Evolutionary conservation across 805 yeast species (phyloP).

Genomic region (Sugiyamaella marilandica): DNA sequence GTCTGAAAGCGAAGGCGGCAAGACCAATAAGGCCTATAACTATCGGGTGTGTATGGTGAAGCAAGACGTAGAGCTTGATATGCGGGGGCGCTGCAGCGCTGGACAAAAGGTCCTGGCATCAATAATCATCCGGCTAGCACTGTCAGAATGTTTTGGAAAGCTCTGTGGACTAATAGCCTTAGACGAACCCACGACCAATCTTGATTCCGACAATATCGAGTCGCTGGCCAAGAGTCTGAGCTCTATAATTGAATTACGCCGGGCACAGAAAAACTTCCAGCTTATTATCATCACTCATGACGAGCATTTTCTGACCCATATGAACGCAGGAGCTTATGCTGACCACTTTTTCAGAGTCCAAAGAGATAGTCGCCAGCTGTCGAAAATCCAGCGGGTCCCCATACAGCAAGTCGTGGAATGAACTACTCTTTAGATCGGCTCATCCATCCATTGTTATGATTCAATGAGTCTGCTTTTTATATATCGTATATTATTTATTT

Average conservation of each 20-base stretch:
- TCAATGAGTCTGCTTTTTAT: too few relatives aligned
- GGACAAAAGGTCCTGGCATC: constrained; percentile 95
- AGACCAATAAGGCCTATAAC: constrained; percentile 66
- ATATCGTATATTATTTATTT: not conserved
- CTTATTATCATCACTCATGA: constrained; percentile 95
- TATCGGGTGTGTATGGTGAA: constrained; percentile 94
- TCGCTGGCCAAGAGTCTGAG: constrained; percentile 78
- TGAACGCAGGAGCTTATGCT: constrained; percentile 80
- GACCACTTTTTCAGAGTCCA: constrained; percentile 81
- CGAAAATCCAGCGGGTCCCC: constrained; percentile 57
- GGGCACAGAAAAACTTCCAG: constrained; percentile 82
- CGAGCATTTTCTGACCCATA: constrained; percentile 77
- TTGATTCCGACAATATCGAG: constrained; percentile 84
- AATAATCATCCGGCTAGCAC: constrained; percentile 81
- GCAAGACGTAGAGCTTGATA: constrained; percentile 85
- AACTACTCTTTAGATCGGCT: not conserved
- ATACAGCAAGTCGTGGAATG: constrained; percentile 21
- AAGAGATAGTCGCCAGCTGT: constrained; percentile 76
- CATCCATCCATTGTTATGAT: too few relatives aligned
- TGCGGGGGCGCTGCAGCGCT: constrained; percentile 98
- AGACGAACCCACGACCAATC: constrained; percentile 96
- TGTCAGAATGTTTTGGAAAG: constrained; percentile 92
- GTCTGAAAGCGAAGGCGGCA: constrained; percentile 60
- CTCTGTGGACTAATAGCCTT: constrained; percentile 94
- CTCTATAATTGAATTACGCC: constrained; percentile 68